Conservation (phyloP, 805 yeast genomes). For the Dipodascopsis uninucleata region DNA sequence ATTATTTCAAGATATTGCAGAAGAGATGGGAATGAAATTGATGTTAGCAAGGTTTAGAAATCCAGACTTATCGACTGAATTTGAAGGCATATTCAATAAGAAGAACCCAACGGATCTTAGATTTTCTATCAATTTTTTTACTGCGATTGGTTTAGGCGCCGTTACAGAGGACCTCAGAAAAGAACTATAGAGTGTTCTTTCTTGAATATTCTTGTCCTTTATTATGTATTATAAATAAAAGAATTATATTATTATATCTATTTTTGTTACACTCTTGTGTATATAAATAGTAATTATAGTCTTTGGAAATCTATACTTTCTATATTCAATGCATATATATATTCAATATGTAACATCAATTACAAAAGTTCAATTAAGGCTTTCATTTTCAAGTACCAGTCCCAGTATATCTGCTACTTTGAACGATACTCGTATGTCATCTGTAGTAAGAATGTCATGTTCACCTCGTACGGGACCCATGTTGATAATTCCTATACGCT, state of each 20-base stretch:
- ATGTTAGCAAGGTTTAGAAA: slow-evolving; percentile 52
- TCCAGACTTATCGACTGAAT: slow-evolving; percentile 42
- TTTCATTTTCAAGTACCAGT: slow-evolving; percentile 17
- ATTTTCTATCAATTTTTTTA: slow-evolving; percentile 84
- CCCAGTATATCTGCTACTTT: slow-evolving; percentile 22
- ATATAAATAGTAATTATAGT: no score
- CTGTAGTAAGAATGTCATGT: slow-evolving; percentile 22
- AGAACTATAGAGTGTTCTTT: slow-evolving; percentile 42
- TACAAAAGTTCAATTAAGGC: no score
- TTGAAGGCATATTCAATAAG: slow-evolving; percentile 64
- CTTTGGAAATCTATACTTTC: no score
- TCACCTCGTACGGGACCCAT: slow-evolving; percentile 32
- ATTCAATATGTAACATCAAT: no score
- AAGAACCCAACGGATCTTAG: slow-evolving; percentile 40
- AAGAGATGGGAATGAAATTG: slow-evolving; percentile 61
- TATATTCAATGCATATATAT: no score
- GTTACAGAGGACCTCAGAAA: slow-evolving; percentile 80
- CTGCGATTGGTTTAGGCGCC: slow-evolving; percentile 85
- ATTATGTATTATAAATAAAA: no score
- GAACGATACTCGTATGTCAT: slow-evolving; percentile 23
- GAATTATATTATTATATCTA: no score
- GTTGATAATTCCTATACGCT: slow-evolving; percentile 27
- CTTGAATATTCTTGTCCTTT: no score
- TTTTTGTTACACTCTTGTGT: no score
- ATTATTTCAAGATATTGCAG: slow-evolving; percentile 71